These are phyloP conservation scores for Sarocladium kiliense DNA, from an alignment of 2,329 filamentous ascomycete species.

Conservation along the genomic window DNA sequence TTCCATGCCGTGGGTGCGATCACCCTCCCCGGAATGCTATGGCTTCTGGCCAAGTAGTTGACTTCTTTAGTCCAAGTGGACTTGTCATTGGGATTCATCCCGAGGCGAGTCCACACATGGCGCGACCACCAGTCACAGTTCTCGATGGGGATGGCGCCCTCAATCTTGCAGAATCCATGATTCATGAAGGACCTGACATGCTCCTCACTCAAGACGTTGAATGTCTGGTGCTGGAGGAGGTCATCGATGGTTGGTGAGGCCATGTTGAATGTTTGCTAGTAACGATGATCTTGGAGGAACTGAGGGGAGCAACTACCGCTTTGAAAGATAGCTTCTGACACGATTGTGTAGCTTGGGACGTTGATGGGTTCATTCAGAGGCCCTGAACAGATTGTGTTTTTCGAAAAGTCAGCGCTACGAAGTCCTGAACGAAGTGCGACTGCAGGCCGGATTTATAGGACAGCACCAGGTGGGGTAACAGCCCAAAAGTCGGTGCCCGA, in stretches of 20 bases:
- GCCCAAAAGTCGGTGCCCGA: too few relatives aligned
- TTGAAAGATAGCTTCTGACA: too few relatives aligned
- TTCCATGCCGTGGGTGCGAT: slow-evolving; percentile 63
- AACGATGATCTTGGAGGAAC: too few relatives aligned
- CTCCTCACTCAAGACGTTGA: slow-evolving; percentile 4
- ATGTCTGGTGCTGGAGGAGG: slow-evolving; percentile 8
- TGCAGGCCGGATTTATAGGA: background rate
- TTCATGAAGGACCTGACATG: slow-evolving; percentile 27
- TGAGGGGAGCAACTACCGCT: too few relatives aligned
- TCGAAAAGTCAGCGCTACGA: too few relatives aligned
- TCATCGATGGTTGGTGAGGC: background rate
- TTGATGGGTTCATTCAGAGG: too few relatives aligned
- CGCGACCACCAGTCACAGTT: slow-evolving; percentile 28
- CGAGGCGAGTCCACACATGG: slow-evolving; percentile 59
- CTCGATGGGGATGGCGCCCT: slow-evolving; percentile 14
- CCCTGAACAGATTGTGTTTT: too few relatives aligned
- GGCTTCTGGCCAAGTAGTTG: slow-evolving; percentile 60
- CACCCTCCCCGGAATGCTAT: slow-evolving; percentile 42
- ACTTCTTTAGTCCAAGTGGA: slow-evolving; percentile 59
- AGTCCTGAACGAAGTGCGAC: too few relatives aligned
- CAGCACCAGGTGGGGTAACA: background rate
- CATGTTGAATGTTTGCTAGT: slow-evolving; percentile 1
- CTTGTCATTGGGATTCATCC: slow-evolving; percentile 58
- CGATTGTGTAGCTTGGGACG: too few relatives aligned
- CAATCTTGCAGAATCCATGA: slow-evolving; percentile 31